phyloP scores from a whole-genome alignment of 163 green algal species.

The Scenedesmus sp. region DNA sequence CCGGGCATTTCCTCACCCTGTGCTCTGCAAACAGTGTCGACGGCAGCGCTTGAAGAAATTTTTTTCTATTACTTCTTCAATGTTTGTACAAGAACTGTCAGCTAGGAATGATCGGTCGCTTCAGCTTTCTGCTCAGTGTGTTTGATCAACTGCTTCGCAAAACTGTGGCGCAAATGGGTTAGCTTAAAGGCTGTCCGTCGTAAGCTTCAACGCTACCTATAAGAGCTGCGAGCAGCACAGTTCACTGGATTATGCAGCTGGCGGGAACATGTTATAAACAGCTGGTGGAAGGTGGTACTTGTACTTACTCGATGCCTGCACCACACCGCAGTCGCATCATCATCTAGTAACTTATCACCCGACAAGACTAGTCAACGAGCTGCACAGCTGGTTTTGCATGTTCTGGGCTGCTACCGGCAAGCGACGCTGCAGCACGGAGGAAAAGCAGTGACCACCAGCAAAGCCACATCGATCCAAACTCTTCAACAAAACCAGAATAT shows the following conservation, averaged over 20 bases:
- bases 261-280: background rate
- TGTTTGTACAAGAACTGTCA: background rate
- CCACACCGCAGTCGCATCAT: background rate
- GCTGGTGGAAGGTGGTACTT: background rate
- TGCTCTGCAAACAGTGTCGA: background rate
- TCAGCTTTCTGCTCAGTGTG: background rate
- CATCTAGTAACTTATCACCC: background rate
- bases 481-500: too few species aligned
- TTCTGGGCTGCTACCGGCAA: background rate
- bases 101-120: background rate
- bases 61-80: background rate
- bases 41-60: background rate
- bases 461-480: too few species aligned
- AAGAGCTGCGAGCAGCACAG: background rate
- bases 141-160: background rate
- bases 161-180: background rate
- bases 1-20: background rate
- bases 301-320: slow-evolving; percentile 1
- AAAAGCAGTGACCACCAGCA: background rate
- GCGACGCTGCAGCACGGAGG: background rate
- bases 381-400: too few species aligned
- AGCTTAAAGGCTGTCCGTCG: background rate
- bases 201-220: background rate
- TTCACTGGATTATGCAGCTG: background rate
- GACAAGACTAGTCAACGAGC: background rate